Conservation (phyloP, 192 early-diverging fungal genomes). For the Gamsiella multidivaricata region DNA sequence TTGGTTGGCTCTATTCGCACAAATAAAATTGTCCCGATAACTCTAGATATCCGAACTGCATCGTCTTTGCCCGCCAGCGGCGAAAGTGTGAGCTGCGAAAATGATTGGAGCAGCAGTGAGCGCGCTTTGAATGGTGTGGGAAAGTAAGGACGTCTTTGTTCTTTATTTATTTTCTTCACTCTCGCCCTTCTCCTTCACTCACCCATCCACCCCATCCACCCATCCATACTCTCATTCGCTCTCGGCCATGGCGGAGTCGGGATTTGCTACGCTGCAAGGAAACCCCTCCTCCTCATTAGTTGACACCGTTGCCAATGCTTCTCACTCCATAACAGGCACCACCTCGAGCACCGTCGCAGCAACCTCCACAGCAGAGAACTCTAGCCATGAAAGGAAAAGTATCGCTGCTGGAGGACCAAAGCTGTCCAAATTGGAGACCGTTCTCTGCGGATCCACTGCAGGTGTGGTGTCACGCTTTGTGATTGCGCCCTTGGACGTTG, state of each 20-base stretch:
- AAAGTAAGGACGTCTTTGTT: too few species aligned
- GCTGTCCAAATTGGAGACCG: conserved; percentile 33
- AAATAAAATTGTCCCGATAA: too few species aligned
- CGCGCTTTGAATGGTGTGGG: conserved; percentile 26
- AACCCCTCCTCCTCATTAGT: conserved; percentile 6
- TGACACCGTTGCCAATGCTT: not conserved
- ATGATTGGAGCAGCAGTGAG: too few species aligned
- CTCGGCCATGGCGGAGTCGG: conserved; percentile 24
- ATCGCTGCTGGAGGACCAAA: conserved; percentile 25
- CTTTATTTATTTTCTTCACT: not conserved
- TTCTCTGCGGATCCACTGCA: conserved; percentile 46
- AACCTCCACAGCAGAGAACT: not conserved
- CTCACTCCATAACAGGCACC: conserved; percentile 5
- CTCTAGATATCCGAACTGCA: too few species aligned
- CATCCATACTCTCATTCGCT: too few species aligned
- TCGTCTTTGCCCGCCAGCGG: too few species aligned
- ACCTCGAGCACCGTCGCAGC: not conserved
- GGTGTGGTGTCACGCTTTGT: conserved; percentile 75
- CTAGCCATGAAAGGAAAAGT: conserved; percentile 14
- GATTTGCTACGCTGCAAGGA: conserved; percentile 8
- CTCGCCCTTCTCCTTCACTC: not conserved
- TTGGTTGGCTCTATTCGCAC: too few species aligned
- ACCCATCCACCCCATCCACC: not conserved
- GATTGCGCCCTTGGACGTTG: conserved; percentile 93
- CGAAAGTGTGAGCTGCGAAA: too few species aligned